phyloP scores from a whole-genome alignment of 2,329 filamentous ascomycete species.

The Polychaeton citri region DNA sequence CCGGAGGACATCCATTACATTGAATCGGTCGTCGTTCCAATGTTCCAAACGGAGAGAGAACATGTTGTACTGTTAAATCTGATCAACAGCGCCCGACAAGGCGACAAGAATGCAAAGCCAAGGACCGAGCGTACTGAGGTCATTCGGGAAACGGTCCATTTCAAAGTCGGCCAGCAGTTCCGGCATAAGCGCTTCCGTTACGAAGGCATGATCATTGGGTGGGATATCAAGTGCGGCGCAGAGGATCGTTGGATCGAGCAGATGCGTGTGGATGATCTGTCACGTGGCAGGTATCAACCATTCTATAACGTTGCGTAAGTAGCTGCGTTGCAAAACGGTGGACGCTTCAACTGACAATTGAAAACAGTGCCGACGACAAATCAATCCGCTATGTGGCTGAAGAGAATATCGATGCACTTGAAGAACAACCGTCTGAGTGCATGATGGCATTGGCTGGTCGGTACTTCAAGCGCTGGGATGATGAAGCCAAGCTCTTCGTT shows the following conservation, averaged over 20 bases:
- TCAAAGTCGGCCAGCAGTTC: slow-evolving; percentile 71
- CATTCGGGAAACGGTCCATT: slow-evolving; percentile 37
- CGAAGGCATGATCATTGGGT: slow-evolving; percentile 74
- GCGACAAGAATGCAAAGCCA: slow-evolving; percentile 42
- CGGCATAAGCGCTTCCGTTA: slow-evolving; percentile 69
- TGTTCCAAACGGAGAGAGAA: slow-evolving; percentile 40
- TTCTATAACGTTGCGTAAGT: slow-evolving; percentile 85
- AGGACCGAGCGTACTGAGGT: slow-evolving; percentile 5
- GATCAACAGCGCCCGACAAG: slow-evolving; percentile 41
- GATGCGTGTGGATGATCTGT: slow-evolving; percentile 48
- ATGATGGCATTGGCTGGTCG: slow-evolving; percentile 63
- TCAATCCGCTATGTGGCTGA: slow-evolving; percentile 64
- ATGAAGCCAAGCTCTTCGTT: slow-evolving; percentile 52
- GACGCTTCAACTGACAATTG: slow-evolving; percentile 2
- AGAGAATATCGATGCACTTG: slow-evolving; percentile 49
- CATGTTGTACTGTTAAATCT: slow-evolving; percentile 41
- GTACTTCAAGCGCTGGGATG: slow-evolving; percentile 80
- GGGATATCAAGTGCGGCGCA: slow-evolving; percentile 51
- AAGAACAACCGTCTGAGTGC: slow-evolving; percentile 36
- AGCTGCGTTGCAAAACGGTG: slow-evolving; percentile 1
- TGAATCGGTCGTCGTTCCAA: slow-evolving; percentile 51
- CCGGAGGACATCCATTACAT: slow-evolving; percentile 61
- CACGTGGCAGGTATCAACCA: slow-evolving; percentile 49
- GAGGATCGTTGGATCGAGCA: slow-evolving; percentile 50
- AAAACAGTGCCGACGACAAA: slow-evolving; percentile 48